Evolutionary conservation across 371 early-diverging fungal genomes (phyloP).

Genomic region (Mucor circinelloides): DNA sequence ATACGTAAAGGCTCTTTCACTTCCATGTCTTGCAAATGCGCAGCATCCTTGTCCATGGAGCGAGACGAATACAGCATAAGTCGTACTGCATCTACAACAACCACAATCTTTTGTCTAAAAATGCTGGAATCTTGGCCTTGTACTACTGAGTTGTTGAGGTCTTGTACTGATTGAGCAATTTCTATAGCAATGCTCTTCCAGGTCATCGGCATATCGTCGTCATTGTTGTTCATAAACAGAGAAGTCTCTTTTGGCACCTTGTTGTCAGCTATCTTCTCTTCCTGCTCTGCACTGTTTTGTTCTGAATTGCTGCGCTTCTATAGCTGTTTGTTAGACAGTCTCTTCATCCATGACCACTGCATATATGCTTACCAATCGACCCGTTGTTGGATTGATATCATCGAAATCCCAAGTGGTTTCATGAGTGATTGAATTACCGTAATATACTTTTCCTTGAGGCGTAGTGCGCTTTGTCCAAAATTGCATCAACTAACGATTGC

Average conservation of each 20-base stretch:
- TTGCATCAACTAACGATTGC: constrained; percentile 22
- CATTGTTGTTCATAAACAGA: background rate
- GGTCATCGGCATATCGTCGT: constrained; percentile 17
- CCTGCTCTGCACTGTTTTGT: background rate
- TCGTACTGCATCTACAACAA: constrained; percentile 82
- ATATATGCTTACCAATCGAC: constrained; percentile 23
- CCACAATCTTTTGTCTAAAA: constrained; percentile 22
- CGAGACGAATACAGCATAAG: constrained; percentile 83
- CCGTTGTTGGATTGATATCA: constrained; percentile 41
- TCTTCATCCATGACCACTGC: background rate
- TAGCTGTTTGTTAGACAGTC: background rate
- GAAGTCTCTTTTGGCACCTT: background rate
- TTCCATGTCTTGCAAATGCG: constrained; percentile 65
- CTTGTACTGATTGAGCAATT: constrained; percentile 65
- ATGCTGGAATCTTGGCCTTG: constrained; percentile 26
- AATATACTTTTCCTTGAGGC: constrained; percentile 73
- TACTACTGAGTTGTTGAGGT: constrained; percentile 64
- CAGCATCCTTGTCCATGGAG: constrained; percentile 68
- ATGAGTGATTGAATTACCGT: constrained; percentile 77
- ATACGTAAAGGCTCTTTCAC: constrained; percentile 70
- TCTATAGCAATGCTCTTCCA: constrained; percentile 52
- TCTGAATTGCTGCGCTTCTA: background rate
- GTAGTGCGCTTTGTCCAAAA: constrained; percentile 64
- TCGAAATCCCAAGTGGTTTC: constrained; percentile 70
- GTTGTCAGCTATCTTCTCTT: background rate